These are phyloP conservation scores for Solanum sitiens DNA, from an alignment of 257 asterid genomes.

Conservation along the genomic window DNA sequence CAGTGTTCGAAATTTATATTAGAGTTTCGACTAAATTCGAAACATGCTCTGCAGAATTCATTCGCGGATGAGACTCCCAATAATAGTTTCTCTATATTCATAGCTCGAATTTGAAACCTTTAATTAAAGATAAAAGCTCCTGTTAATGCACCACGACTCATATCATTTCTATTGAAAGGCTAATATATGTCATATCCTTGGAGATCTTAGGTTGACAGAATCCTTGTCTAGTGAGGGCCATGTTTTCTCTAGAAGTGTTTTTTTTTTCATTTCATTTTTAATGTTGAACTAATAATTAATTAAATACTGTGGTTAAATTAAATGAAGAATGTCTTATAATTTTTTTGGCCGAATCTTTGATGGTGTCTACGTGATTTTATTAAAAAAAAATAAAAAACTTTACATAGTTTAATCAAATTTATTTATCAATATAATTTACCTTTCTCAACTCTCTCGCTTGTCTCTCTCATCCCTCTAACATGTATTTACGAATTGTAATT, in stretches of 20 bases:
- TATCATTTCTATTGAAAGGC: no score
- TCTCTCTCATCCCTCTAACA: background rate
- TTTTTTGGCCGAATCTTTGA: background rate
- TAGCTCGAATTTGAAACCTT: no score
- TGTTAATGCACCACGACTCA: accelerated
- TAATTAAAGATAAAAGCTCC: no score
- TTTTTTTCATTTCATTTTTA: background rate
- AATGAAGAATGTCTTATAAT: background rate
- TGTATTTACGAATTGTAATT: no score
- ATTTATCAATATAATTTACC: no score
- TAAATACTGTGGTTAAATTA: background rate
- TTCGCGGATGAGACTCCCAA: accelerated
- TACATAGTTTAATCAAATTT: no score
- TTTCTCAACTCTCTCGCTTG: background rate
- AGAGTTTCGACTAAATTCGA: no score
- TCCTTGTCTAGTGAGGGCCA: background rate
- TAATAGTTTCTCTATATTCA: no score
- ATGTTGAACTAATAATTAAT: background rate
- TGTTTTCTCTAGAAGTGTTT: background rate
- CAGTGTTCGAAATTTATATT: accelerated
- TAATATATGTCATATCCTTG: background rate
- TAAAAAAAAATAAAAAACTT: background rate
- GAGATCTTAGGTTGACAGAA: background rate
- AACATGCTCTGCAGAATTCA: no score
- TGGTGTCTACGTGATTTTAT: background rate